phyloP scores from a whole-genome alignment of 2,329 filamentous ascomycete species.

The Pestalotiopsis sp. region DNA sequence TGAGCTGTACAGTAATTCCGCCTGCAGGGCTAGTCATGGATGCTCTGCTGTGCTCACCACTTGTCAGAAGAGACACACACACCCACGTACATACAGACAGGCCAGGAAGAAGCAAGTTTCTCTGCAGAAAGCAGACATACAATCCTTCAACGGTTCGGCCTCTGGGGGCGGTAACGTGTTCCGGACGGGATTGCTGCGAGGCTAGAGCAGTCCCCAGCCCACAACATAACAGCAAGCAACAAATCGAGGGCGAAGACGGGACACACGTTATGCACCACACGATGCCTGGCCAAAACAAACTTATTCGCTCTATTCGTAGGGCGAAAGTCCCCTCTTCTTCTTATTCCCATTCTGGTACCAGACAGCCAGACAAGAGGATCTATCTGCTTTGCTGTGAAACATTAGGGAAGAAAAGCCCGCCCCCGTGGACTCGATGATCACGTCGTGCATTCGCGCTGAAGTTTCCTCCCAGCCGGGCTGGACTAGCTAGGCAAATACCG shows the following conservation, averaged over 20 bases:
- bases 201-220: conserved; percentile 4
- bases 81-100: neutral
- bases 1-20: neutral
- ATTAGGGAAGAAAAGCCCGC: neutral
- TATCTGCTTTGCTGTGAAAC: conserved; percentile 10
- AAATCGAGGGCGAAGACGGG: neutral
- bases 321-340: neutral
- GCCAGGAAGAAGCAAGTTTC: neutral
- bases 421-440: conserved; percentile 14
- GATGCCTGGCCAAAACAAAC: neutral
- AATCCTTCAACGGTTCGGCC: conserved; percentile 8
- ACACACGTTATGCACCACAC: neutral
- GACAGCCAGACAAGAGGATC: conserved; percentile 1
- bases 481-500: neutral
- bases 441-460: conserved; percentile 2
- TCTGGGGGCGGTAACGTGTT: neutral
- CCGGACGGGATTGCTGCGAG: neutral
- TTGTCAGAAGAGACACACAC: neutral
- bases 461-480: neutral
- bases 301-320: neutral
- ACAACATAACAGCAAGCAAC: neutral
- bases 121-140: neutral
- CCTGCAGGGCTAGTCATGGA: conserved; percentile 3
- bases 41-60: neutral
- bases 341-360: neutral